Conservation (phyloP, 768 basidiomycete species). For the Hemileccinum rubropunctum region DNA sequence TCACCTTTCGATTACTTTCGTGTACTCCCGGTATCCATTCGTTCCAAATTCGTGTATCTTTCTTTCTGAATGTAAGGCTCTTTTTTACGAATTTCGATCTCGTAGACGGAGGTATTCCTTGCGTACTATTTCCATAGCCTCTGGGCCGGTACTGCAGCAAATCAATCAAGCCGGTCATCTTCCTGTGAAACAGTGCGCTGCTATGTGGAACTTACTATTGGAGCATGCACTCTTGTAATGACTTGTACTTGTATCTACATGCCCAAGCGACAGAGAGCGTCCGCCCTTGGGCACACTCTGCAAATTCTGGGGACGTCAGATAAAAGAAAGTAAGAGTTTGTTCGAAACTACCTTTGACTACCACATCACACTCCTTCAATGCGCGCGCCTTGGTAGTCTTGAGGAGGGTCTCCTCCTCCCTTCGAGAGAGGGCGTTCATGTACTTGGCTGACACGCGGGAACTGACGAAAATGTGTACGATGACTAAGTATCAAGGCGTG, state of each 20-base stretch:
- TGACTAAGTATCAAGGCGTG: background rate
- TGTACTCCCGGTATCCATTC: slow-evolving; percentile 6
- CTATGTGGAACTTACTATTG: slow-evolving; percentile 56
- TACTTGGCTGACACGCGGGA: slow-evolving; percentile 6
- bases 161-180: background rate
- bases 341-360: slow-evolving; percentile 58
- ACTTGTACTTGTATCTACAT: slow-evolving; percentile 66
- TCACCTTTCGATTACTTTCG: background rate
- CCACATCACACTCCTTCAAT: slow-evolving; percentile 69
- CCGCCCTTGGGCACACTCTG: slow-evolving; percentile 77
- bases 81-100: slow-evolving; percentile 24
- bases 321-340: background rate
- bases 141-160: slow-evolving; percentile 59
- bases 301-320: slow-evolving; percentile 57
- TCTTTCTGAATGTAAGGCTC: too few relatives aligned
- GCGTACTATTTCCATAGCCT: slow-evolving; percentile 69
- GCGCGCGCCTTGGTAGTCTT: slow-evolving; percentile 81
- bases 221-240: slow-evolving; percentile 75
- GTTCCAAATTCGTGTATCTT: background rate
- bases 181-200: background rate
- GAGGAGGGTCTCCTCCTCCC: slow-evolving; percentile 83
- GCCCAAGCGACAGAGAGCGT: slow-evolving; percentile 85
- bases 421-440: slow-evolving; percentile 84
- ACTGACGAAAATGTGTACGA: background rate
- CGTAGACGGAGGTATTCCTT: slow-evolving; percentile 72